Conservation (phyloP, 2,329 filamentous ascomycete species). For the Chaetoscypha palmicola region DNA sequence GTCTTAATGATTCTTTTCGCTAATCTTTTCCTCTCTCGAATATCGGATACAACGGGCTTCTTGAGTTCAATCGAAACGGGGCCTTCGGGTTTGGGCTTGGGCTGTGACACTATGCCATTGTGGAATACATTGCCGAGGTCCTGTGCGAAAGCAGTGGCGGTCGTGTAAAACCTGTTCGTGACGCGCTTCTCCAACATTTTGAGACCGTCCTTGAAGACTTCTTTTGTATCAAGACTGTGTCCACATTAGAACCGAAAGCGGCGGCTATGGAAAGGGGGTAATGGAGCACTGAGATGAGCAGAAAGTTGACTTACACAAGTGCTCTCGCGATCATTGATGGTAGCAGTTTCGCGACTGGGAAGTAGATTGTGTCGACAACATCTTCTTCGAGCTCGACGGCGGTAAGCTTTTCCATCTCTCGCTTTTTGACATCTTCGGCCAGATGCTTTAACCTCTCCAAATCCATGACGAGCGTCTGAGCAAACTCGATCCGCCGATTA, state of each 20-base stretch:
- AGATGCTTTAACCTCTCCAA: slow-evolving; percentile 68
- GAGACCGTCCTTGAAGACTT: slow-evolving; percentile 50
- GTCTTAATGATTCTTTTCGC: slow-evolving; percentile 84
- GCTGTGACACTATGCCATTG: slow-evolving; percentile 37
- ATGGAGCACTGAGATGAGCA: background rate
- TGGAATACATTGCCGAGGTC: slow-evolving; percentile 50
- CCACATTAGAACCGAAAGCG: no score
- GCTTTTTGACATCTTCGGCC: slow-evolving; percentile 62
- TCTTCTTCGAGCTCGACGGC: slow-evolving; percentile 68
- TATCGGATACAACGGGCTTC: slow-evolving; percentile 45
- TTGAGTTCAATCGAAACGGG: slow-evolving; percentile 29
- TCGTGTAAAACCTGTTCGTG: slow-evolving; percentile 49
- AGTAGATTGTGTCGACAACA: slow-evolving; percentile 85
- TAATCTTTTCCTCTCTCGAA: slow-evolving; percentile 75
- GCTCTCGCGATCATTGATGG: slow-evolving; percentile 74
- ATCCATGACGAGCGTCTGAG: slow-evolving; percentile 65
- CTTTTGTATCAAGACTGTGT: slow-evolving; percentile 56
- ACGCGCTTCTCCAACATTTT: slow-evolving; percentile 44
- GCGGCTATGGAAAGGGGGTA: no score
- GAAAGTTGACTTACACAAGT: slow-evolving; percentile 58
- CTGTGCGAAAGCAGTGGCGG: slow-evolving; percentile 48
- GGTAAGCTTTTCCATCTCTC: slow-evolving; percentile 72
- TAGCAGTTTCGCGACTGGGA: slow-evolving; percentile 73
- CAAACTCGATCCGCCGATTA: slow-evolving; percentile 80
- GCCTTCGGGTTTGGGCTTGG: slow-evolving; percentile 15